Percentiles rank a stretch among this genome's conserved stretches.
phyloP scores from a whole-genome alignment of 2,329 filamentous ascomycete species.

The Cercospora sp. region DNA sequence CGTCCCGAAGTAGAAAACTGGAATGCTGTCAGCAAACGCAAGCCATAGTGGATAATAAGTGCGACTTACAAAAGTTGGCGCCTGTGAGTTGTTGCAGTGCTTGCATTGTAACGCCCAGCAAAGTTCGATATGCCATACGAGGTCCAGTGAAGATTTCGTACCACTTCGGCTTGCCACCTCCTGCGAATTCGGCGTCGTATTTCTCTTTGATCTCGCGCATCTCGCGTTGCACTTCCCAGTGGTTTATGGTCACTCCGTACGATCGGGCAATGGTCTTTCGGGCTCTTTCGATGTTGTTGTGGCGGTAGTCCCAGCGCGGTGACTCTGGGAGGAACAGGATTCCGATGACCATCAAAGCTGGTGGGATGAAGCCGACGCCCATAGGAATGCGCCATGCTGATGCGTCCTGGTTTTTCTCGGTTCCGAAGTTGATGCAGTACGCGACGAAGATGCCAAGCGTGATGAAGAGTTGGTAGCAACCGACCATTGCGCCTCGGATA shows the following conservation, averaged over 20 bases:
- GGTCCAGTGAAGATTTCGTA: conserved; percentile 67
- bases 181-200: conserved; percentile 54
- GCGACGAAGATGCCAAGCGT: conserved; percentile 63
- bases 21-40: conserved; percentile 43
- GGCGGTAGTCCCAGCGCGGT: conserved; percentile 60
- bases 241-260: conserved; percentile 58
- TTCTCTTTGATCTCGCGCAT: conserved; percentile 58
- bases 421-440: conserved; percentile 60
- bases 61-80: conserved; percentile 54
- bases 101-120: conserved; percentile 63
- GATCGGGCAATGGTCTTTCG: conserved; percentile 54
- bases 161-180: conserved; percentile 56
- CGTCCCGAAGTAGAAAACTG: conserved; percentile 58
- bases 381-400: conserved; percentile 65
- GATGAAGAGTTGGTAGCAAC: conserved; percentile 68
- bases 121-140: conserved; percentile 65
- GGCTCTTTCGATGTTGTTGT: conserved; percentile 54
- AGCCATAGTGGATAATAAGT: neutral
- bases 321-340: conserved; percentile 59
- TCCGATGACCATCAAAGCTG: conserved; percentile 54
- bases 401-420: conserved; percentile 49
- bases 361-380: conserved; percentile 59
- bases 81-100: conserved; percentile 69
- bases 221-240: conserved; percentile 55
- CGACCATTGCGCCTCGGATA: conserved; percentile 64